Evolutionary conservation across 2,329 filamentous ascomycete species (phyloP).

Genomic region (Aspergillus nomiae): DNA sequence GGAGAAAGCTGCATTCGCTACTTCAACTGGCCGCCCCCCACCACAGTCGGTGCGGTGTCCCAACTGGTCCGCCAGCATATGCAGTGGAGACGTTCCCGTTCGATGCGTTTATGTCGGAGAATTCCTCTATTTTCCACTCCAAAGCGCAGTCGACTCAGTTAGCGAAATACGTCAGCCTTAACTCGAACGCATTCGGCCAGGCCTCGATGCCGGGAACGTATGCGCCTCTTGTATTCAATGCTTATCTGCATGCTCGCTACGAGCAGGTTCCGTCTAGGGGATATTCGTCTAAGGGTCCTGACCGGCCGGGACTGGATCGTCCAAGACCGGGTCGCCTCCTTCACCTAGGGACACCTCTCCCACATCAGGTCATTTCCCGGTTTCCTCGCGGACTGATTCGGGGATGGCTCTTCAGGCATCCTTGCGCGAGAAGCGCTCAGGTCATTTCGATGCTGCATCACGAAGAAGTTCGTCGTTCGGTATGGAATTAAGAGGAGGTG

Average conservation of each 20-base stretch:
- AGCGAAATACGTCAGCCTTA: constrained; percentile 84
- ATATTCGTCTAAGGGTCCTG: constrained; percentile 48
- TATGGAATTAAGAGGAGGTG: constrained; percentile 65
- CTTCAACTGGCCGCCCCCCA: constrained; percentile 89
- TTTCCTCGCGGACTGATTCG: constrained; percentile 85
- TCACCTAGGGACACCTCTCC: constrained; percentile 68
- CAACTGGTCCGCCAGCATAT: constrained; percentile 86
- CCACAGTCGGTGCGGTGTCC: constrained; percentile 81
- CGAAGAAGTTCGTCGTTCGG: constrained; percentile 92
- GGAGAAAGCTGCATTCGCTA: constrained; percentile 84
- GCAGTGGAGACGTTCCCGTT: constrained; percentile 90
- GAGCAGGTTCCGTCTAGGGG: constrained; percentile 55
- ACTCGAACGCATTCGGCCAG: constrained; percentile 78
- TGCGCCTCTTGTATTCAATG: constrained; percentile 80
- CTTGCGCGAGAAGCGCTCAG: constrained; percentile 89
- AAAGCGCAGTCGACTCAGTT: constrained; percentile 71
- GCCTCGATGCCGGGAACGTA: constrained; percentile 58
- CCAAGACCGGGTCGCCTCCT: constrained; percentile 55
- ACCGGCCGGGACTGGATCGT: constrained; percentile 76
- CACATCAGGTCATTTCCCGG: constrained; percentile 74
- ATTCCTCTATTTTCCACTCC: constrained; percentile 74
- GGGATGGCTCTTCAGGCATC: constrained; percentile 84
- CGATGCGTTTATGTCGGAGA: constrained; percentile 87
- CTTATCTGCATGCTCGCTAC: constrained; percentile 75
- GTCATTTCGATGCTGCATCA: constrained; percentile 80